Evolutionary conservation across 176 grass and related monocot species (phyloP), one percentile per base, ranked within the genome.

Genomic region (Avena sativa): DNA sequence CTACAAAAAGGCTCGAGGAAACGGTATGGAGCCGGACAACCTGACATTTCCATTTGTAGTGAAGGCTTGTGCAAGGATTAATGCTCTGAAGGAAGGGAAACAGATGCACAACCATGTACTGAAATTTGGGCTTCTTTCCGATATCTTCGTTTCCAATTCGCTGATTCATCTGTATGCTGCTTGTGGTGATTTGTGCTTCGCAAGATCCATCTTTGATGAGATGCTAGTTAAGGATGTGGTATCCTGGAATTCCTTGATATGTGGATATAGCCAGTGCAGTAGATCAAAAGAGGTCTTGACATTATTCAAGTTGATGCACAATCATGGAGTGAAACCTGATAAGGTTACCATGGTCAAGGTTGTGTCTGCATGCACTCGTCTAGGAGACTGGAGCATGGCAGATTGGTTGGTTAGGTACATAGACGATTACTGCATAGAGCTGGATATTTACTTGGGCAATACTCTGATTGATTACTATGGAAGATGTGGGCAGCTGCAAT

Each of bases 371-470:
- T 95, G 88, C 80, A 89, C 71, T 84, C 88, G 56, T 53, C 62
- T 91, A 67, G 90, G 88, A 79, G 86, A 84, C 40, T 85, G 84
- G 86, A 81, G 81, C 83, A 80, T 88, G 85, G 88, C 83, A 13
- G 79, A 84, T 69, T 90, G 20, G 5, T 74, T 86, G 86, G 76
- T 88, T 50, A 90, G 49, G n/a, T 92, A 88, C 56, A 84, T 88
- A 80, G 43, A 90, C 25, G 63, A 58, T 71, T 85, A 87, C 38
- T 71, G 62, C n/a, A 69, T 95, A 44, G 88, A 92, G 68, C 56
- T 90, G 26, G 81, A 91, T 91, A 26, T 92, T 59, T 92, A 92
- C 71, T 58, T 92, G 76, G 88, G 93, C 15, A 91, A 91, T 72
- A 91, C 93, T 58, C 67, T 91, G 61, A 83, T 89, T 11, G 77